Conservation (phyloP, 2,329 filamentous ascomycete genomes). For the Fusarium sp. region DNA sequence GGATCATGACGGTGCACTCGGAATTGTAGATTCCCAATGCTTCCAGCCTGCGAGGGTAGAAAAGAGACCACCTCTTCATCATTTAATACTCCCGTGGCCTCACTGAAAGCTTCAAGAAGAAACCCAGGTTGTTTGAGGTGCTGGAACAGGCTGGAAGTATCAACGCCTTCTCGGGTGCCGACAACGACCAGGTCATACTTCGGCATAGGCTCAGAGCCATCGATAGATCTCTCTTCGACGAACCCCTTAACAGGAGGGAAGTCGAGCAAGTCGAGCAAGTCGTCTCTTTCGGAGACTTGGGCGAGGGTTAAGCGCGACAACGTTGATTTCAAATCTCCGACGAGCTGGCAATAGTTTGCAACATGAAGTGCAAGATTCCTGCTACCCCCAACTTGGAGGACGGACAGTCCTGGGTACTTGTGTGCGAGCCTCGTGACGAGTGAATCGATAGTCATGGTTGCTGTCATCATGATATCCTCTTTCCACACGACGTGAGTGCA, state of each 20-base stretch:
- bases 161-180: constrained; percentile 23
- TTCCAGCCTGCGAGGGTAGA: neutral
- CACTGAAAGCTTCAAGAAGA: constrained; percentile 35
- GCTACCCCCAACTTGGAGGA: constrained; percentile 55
- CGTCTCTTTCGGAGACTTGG: constrained; percentile 14
- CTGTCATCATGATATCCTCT: constrained; percentile 45
- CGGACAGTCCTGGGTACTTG: constrained; percentile 52
- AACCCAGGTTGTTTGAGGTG: constrained; percentile 47
- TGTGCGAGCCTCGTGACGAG: constrained; percentile 49
- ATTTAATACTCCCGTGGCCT: neutral
- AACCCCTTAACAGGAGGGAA: constrained; percentile 31
- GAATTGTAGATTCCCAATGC: neutral
- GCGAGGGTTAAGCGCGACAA: constrained; percentile 51
- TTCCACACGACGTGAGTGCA: constrained; percentile 63
- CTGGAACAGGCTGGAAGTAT: constrained; percentile 29
- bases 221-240: constrained; percentile 44
- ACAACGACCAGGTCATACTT: constrained; percentile 52
- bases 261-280: constrained; percentile 9
- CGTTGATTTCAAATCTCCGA: constrained; percentile 43
- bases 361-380: constrained; percentile 33
- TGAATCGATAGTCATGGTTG: neutral
- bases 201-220: constrained; percentile 30
- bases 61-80: constrained; percentile 1
- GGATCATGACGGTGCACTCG: too few species aligned
- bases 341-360: constrained; percentile 45